Percentiles rank a stretch among this genome's conserved stretches.
Conservation (phyloP, 2,329 filamentous ascomycete genomes). For the Pseudogymnoascus sp. region DNA sequence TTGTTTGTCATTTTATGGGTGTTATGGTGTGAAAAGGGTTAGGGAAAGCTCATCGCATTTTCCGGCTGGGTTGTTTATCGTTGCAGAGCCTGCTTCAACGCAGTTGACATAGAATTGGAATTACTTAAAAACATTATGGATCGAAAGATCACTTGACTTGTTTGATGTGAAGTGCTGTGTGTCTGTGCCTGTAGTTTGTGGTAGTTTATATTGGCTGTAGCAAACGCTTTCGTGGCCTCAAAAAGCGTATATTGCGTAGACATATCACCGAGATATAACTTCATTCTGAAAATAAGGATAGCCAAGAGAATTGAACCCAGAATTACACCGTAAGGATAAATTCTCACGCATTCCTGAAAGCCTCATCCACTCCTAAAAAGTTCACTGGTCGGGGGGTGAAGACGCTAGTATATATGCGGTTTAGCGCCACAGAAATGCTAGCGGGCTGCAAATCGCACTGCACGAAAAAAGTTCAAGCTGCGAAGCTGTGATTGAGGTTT, state of each 20-base stretch:
- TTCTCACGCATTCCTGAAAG: not conserved
- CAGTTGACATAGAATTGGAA: slow-evolving; percentile 7
- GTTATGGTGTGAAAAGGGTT: slow-evolving; percentile 9
- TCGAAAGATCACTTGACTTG: not conserved
- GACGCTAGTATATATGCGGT: not conserved
- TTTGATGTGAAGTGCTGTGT: not conserved
- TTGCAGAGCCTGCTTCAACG: slow-evolving; percentile 11
- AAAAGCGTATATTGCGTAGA: not conserved
- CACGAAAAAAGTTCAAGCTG: slow-evolving; percentile 10
- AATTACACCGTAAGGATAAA: not conserved
- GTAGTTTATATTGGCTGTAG: not conserved
- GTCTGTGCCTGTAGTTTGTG: not conserved
- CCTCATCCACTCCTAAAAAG: slow-evolving; percentile 2
- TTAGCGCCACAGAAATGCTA: slow-evolving; percentile 5
- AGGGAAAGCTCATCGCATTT: slow-evolving; percentile 10
- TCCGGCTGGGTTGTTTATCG: slow-evolving; percentile 1
- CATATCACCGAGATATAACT: not conserved
- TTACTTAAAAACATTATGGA: not conserved
- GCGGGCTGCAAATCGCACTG: slow-evolving; percentile 9
- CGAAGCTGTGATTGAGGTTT: slow-evolving; percentile 9
- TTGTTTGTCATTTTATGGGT: slow-evolving; percentile 1
- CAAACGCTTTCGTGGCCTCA: not conserved
- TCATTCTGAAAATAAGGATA: not conserved
- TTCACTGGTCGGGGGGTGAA: slow-evolving; percentile 2
- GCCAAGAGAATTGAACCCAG: not conserved